phyloP scores from a whole-genome alignment of 1,284 basidiomycete genomes.

The Moniliella sp. region DNA sequence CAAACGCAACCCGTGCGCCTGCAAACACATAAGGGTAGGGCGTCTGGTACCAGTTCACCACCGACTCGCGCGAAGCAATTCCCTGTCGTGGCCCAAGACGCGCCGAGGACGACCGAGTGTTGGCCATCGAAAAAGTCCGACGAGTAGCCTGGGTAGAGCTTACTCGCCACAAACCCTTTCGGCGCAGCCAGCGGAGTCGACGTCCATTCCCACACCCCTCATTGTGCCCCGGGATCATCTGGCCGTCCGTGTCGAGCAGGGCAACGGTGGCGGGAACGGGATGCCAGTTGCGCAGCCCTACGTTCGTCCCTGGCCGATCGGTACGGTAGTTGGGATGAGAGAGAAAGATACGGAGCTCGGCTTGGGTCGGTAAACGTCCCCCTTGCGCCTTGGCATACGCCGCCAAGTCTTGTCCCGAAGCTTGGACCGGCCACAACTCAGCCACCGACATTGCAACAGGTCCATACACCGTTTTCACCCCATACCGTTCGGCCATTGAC shows the following conservation, averaged over 20 bases:
- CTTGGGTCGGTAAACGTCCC: conserved; percentile 70
- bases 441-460: conserved; percentile 56
- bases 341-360: conserved; percentile 57
- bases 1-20: conserved; percentile 55
- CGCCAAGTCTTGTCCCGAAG: conserved; percentile 56
- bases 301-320: conserved; percentile 45
- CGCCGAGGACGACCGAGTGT: conserved; percentile 48
- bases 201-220: conserved; percentile 99
- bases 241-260: conserved; percentile 34
- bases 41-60: conserved; percentile 35
- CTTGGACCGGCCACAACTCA: conserved; percentile 63
- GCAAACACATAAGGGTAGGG: conserved; percentile 58
- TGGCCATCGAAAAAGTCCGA: conserved; percentile 35
- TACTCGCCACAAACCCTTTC: conserved; percentile 54
- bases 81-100: conserved; percentile 68
- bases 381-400: conserved; percentile 62
- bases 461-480: conserved; percentile 72
- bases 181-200: conserved; percentile 51
- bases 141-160: conserved; percentile 65
- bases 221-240: conserved; percentile 44
- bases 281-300: conserved; percentile 80
- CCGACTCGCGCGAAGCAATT: conserved; percentile 51
- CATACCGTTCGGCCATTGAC: too few species aligned
- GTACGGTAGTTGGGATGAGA: conserved; percentile 6
- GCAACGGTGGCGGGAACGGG: conserved; percentile 44